phyloP scores from a whole-genome alignment of 257 asterid species.

The Solanum peruvianum region DNA sequence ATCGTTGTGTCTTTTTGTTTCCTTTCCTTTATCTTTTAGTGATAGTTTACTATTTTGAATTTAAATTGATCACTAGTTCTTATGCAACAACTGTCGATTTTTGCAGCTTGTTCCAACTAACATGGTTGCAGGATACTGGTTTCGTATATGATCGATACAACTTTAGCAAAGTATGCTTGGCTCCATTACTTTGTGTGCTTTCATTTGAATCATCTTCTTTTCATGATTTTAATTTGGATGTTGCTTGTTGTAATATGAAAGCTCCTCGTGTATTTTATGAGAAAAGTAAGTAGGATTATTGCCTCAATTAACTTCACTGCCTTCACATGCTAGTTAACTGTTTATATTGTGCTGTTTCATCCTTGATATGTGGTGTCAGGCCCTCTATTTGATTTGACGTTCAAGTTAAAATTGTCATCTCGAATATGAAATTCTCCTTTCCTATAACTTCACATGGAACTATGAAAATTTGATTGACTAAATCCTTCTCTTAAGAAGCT shows the following conservation, averaged over 20 bases:
- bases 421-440: not conserved
- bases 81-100: constrained; percentile 9
- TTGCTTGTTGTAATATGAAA: not conserved
- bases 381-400: not conserved
- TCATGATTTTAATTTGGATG: not conserved
- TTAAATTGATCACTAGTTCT: constrained; percentile 6
- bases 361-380: not conserved
- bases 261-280: not conserved
- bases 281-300: not conserved
- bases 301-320: not conserved
- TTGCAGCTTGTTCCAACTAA: constrained; percentile 96
- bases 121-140: constrained; percentile 76
- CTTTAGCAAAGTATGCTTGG: constrained; percentile 59
- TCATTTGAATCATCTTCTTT: not conserved
- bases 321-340: not conserved
- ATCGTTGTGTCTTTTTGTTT: not conserved
- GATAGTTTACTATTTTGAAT: not conserved
- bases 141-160: constrained; percentile 69
- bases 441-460: not conserved
- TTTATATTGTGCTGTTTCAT: not conserved
- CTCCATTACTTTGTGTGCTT: not conserved
- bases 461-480: not conserved
- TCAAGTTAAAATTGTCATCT: not conserved
- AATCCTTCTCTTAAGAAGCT: not conserved
- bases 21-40: not conserved